Conservation (phyloP, 2,329 filamentous ascomycete genomes). For the Cordyceps farinosa region DNA sequence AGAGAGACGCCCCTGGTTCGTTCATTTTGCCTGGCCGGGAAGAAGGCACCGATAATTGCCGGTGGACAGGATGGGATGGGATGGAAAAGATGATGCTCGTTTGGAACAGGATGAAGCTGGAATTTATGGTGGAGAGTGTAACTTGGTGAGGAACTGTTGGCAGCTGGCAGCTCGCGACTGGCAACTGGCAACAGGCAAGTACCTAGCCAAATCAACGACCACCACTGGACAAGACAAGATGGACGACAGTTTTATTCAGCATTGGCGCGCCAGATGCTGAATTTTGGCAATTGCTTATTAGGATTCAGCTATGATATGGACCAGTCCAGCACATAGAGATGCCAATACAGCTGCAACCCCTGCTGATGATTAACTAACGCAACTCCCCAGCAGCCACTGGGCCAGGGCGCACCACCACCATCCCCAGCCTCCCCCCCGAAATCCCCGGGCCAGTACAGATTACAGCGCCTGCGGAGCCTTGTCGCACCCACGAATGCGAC, state of each 20-base stretch:
- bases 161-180: not conserved
- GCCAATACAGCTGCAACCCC: not conserved
- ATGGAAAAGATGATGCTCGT: not conserved
- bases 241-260: not conserved
- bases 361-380: not conserved
- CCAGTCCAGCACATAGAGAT: not conserved
- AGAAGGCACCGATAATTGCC: not conserved
- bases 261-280: not conserved
- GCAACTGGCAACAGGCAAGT: not conserved
- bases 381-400: not conserved
- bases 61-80: not conserved
- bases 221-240: not conserved
- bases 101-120: not conserved
- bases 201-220: not conserved
- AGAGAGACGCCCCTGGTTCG: not conserved
- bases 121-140: not conserved
- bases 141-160: not conserved
- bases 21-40: not conserved
- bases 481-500: slow-evolving; percentile 1
- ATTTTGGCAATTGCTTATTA: not conserved
- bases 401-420: not conserved
- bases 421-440: not conserved
- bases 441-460: not conserved
- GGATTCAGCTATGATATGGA: not conserved
- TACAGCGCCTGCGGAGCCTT: not conserved